Conservation (phyloP, 352 stramenopile genomes). For the Globisporangium spiculum region DNA sequence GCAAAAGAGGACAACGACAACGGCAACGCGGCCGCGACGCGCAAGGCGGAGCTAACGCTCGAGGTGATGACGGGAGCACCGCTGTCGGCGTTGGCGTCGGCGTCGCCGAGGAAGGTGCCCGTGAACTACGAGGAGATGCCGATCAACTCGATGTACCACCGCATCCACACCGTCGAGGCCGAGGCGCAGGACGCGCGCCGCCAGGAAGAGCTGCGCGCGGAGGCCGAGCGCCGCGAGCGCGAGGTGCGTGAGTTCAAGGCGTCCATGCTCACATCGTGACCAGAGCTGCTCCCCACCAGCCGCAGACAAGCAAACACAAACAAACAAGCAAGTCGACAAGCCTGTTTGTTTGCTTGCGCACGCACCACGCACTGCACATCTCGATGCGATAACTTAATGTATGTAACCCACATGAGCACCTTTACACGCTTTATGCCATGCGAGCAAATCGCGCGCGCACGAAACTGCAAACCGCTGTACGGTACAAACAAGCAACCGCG, state of each 20-base stretch:
- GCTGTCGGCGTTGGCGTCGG: not conserved
- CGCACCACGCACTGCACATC: not conserved
- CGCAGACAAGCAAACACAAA: not conserved
- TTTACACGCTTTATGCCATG: not conserved
- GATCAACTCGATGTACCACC: slow-evolving; percentile 77
- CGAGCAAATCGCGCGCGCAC: not conserved
- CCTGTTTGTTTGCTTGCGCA: not conserved
- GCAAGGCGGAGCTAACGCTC: not conserved
- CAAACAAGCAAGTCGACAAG: not conserved
- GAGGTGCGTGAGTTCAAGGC: slow-evolving; percentile 69
- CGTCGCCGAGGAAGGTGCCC: slow-evolving; percentile 22
- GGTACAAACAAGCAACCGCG: too few relatives aligned
- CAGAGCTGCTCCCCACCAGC: not conserved
- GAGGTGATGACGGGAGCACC: not conserved
- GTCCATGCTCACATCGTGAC: slow-evolving; percentile 25
- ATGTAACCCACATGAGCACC: not conserved
- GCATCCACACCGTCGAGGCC: slow-evolving; percentile 53
- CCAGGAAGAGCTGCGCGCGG: slow-evolving; percentile 37
- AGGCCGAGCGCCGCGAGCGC: slow-evolving; percentile 46
- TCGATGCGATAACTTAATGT: not conserved
- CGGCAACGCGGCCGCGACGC: not conserved
- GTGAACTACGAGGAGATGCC: slow-evolving; percentile 56
- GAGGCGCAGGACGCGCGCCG: slow-evolving; percentile 43
- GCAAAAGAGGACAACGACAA: not conserved
- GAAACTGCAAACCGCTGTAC: too few relatives aligned